These are phyloP conservation scores for Blastobotrys americana DNA, from an alignment of 805 yeast species.

Conservation along the genomic window DNA sequence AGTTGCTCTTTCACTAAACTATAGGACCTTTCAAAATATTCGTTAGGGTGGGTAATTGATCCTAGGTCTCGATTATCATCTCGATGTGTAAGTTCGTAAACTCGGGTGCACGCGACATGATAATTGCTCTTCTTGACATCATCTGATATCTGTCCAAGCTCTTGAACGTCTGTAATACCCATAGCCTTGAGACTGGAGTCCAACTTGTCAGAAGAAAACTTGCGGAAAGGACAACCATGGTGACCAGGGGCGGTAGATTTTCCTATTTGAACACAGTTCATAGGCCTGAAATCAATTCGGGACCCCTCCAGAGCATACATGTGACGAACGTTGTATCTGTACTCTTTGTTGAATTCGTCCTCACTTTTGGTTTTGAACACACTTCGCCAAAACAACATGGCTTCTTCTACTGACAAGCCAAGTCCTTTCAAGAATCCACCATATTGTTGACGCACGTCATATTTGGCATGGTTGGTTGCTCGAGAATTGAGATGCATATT, in stretches of 20 bases:
- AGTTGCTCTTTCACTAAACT: slow-evolving; percentile 1
- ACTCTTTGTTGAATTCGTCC: slow-evolving; percentile 81
- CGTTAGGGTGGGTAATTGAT: slow-evolving; percentile 76
- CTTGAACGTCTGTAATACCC: slow-evolving; percentile 54
- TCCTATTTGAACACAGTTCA: slow-evolving; percentile 74
- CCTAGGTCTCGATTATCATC: slow-evolving; percentile 33
- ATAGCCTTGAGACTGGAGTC: slow-evolving; percentile 47
- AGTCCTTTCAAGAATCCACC: slow-evolving; percentile 81
- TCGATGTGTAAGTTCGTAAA: slow-evolving; percentile 61
- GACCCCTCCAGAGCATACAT: slow-evolving; percentile 89
- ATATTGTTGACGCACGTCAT: slow-evolving; percentile 78
- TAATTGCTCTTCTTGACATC: slow-evolving; percentile 62
- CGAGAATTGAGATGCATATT: slow-evolving; percentile 57
- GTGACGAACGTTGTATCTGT: slow-evolving; percentile 81
- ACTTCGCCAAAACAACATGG: slow-evolving; percentile 73
- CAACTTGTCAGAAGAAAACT: slow-evolving; percentile 58
- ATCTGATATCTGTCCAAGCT: slow-evolving; percentile 56
- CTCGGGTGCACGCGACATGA: slow-evolving; percentile 84
- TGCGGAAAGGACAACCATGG: slow-evolving; percentile 94
- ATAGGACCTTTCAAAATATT: slow-evolving; percentile 62
- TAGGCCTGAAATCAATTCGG: slow-evolving; percentile 74
- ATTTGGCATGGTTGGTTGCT: slow-evolving; percentile 64
- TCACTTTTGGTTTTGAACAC: slow-evolving; percentile 56
- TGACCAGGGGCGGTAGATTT: slow-evolving; percentile 50
- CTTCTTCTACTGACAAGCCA: slow-evolving; percentile 82